phyloP scores from a whole-genome alignment of 2,329 filamentous ascomycete genomes.

The Monosporascus ibericus region DNA sequence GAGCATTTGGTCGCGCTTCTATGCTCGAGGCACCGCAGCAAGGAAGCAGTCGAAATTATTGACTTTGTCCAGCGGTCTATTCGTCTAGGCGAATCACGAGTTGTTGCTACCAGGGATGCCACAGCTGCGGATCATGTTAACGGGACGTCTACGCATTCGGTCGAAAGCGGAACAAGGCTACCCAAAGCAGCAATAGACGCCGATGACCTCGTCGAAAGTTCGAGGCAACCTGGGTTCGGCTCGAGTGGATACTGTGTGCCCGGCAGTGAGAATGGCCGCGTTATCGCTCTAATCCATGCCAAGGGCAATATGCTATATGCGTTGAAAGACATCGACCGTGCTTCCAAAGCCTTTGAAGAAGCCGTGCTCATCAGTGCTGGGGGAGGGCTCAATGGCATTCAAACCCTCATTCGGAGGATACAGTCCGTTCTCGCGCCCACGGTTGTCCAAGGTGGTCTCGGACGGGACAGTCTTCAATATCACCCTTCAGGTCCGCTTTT shows the following conservation, averaged over 20 bases:
- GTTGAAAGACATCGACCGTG: conserved; percentile 71
- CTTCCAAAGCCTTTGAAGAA: conserved; percentile 88
- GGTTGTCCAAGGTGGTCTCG: conserved; percentile 23
- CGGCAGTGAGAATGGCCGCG: conserved; percentile 82
- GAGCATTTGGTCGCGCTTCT: conserved; percentile 88
- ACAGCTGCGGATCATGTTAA: not conserved
- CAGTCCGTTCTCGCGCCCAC: conserved; percentile 59
- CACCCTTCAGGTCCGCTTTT: conserved; percentile 59
- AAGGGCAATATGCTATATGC: conserved; percentile 99
- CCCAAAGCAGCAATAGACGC: conserved; percentile 7
- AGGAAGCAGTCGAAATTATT: conserved; percentile 83
- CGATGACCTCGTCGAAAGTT: conserved; percentile 7
- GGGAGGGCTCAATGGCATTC: conserved; percentile 62
- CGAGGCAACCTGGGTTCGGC: conserved; percentile 47
- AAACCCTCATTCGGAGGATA: conserved; percentile 72
- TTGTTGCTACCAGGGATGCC: not conserved
- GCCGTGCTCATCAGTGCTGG: conserved; percentile 85
- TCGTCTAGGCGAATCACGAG: conserved; percentile 35
- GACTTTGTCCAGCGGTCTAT: conserved; percentile 74
- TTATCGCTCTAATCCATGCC: conserved; percentile 88
- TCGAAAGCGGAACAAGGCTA: not conserved
- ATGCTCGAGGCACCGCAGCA: conserved; percentile 72
- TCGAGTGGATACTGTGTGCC: conserved; percentile 81
- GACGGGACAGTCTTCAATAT: conserved; percentile 21
- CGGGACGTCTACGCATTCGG: not conserved